A percentile compares a stretch with the other conserved stretches of the same genome.
Evolutionary conservation across 345 rosid genomes (phyloP).

Genomic region (Syzygium aromaticum): DNA sequence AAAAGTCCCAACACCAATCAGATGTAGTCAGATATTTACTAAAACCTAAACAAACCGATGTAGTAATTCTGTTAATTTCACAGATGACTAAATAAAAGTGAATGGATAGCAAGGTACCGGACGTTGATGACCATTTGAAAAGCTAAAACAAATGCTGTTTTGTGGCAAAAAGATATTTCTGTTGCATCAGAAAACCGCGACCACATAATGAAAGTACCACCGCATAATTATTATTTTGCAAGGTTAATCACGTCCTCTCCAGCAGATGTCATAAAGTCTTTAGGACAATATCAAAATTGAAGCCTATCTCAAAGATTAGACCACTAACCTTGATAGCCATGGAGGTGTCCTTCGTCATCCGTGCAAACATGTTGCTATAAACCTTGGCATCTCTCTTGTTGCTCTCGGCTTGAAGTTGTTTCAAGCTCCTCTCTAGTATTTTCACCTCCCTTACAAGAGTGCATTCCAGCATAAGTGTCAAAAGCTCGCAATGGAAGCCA

Average conservation of each 20-base stretch:
- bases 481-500: neutral
- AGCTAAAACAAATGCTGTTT: neutral
- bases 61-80: neutral
- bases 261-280: neutral
- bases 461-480: neutral
- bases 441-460: slow-evolving; percentile 38
- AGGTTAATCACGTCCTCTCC: neutral
- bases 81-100: neutral
- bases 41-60: neutral
- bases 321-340: slow-evolving; percentile 20
- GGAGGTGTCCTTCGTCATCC: slow-evolving; percentile 10
- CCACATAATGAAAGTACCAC: neutral
- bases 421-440: slow-evolving; percentile 29
- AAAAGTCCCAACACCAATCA: neutral
- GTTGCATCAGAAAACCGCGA: neutral
- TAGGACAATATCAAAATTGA: neutral
- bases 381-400: slow-evolving; percentile 46
- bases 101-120: neutral
- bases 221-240: neutral
- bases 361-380: slow-evolving; percentile 41
- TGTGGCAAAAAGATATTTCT: neutral
- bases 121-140: neutral
- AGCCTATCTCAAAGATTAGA: neutral
- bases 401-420: slow-evolving; percentile 38
- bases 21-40: neutral